Base-by-base conservation (phyloP, 768 basidiomycete genomes). In the Termitomyces sp. region DNA sequence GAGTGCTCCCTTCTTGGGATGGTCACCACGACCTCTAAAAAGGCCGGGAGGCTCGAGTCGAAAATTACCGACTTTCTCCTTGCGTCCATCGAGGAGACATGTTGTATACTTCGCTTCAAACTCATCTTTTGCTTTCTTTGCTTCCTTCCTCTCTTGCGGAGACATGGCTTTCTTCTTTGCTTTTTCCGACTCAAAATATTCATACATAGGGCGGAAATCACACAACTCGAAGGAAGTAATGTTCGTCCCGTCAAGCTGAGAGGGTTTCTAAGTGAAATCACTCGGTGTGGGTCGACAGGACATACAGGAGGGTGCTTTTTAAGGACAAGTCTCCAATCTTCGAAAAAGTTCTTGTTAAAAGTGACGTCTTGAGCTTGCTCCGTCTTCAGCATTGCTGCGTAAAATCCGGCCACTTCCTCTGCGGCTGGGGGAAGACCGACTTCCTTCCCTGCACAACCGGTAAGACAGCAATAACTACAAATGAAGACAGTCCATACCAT, bases 31-130 rank as follows among this genome's bases (percentile, higher is more conserved):
- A 61, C 97, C 97, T 72, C 97, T 79, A 76, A 98, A 99, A 53
- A 98, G 76, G n/a, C 96, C 95, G 30, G 97, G 97, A 70, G 97
- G 97, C 80, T 99, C 97, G 54, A 98, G 87, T 64, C 95, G 83
- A 80, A 98, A 98, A 76, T 98, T 99, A 41, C 97, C 97, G 50
- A 98, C 85, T 72, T 98, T 98, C 77, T 99, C 97, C 75, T 94
- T 96, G 55, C 95, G 87, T 13, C 96, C 96, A 67, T 99, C 94
- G 36, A 99, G 83, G n/a, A 87, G 68, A 73, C 96, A 98, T 27
- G 82, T 81, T 22, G 83, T 85, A 72, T 95, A 98, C 62, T 88
- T 89, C 51, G 84, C 85, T 73, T 98, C 97, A 60, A 87, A 67
- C 31, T 84, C 83, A 56, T 98, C 95, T 71, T 88, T 93, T 57